Base-by-base conservation (phyloP, 768 basidiomycete species). In the Calocera cornea region DNA sequence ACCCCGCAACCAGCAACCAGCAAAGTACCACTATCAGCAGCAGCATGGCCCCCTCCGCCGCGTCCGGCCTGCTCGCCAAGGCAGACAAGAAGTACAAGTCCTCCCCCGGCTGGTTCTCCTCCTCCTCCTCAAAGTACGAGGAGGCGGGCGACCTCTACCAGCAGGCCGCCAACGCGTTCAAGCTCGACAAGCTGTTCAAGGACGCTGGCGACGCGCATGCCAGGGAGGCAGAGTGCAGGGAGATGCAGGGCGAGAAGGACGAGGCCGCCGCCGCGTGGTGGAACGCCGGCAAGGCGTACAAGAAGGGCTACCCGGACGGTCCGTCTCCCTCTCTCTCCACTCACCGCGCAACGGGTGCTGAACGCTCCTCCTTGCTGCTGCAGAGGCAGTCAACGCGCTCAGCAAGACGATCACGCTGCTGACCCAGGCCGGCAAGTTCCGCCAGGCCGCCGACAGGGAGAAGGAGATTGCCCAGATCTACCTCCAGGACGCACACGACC, bases 221-320 rank as follows among this genome's bases (percentile, higher is more conserved):
- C 44, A 84, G 89, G 71, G 97, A 98, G 74, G 97, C 95, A 0
- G 94, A 97, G 72, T 97, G 94, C 76, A 84, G 94, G 72, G 87
- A 95, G 78, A 86, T 87, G 69, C 88, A 86, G 73, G 88, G 89
- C 60, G 95, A 98, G 78, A 77, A 76, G 60, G 93, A 93, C 71
- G 97, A 98, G 72, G 95, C 95, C n/a, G 90, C 94, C 24, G 95
- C 95, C 75, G 95, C 95, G 10, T 98, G 89, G 88, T 97, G 95
- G 91, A 97, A 95, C 75, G 95, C 97, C 14, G 87, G 92, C 36
- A 98, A 98, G 79, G 87, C 89, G 12, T 99, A 90, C 82, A 99
- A 97, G 81, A 83, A 89, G 77, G 88, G 87, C 29, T 86, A 83
- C 75, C 94, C 80, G 83, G 89, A 92, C 71, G 80, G 95, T 97